Conservation (phyloP, 805 yeast species). For the Ogataea henricii region DNA sequence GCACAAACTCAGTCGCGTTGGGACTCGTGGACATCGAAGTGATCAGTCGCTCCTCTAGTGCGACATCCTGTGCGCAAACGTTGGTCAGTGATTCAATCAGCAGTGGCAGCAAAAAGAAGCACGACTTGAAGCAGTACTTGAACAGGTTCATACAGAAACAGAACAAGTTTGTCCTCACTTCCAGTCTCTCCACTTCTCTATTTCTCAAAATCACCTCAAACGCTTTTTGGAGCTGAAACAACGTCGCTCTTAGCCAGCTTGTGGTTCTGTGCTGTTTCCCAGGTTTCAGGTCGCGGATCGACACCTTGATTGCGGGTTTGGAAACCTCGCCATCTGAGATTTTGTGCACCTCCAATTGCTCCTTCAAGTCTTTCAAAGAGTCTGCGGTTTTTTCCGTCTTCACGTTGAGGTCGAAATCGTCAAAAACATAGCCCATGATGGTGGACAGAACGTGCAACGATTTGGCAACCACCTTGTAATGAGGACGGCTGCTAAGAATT, state of each 20-base stretch:
- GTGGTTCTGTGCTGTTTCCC: conserved; percentile 40
- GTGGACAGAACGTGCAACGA: conserved; percentile 34
- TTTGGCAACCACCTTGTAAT: conserved; percentile 39
- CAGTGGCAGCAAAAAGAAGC: conserved; percentile 39
- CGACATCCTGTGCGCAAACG: conserved; percentile 21
- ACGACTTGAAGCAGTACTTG: conserved; percentile 35
- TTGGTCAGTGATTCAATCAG: conserved; percentile 34
- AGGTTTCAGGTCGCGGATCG: conserved; percentile 17
- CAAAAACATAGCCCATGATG: conserved; percentile 40
- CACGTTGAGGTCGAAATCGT: conserved; percentile 41
- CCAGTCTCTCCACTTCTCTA: conserved; percentile 27
- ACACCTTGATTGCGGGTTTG: conserved; percentile 12
- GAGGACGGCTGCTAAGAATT: conserved; percentile 36
- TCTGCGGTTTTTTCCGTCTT: conserved; percentile 7
- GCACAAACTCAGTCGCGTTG: conserved; percentile 14
- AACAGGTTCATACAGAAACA: conserved; percentile 35
- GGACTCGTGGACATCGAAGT: conserved; percentile 19
- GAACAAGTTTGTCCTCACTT: conserved; percentile 37
- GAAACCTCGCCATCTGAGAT: conserved; percentile 4
- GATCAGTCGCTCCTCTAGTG: conserved; percentile 10
- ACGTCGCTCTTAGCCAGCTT: conserved; percentile 58
- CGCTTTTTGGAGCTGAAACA: conserved; percentile 50
- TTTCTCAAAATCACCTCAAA: conserved; percentile 37
- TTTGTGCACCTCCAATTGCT: background rate
- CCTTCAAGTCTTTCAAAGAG: conserved; percentile 20